Evolutionary conservation across 2,329 filamentous ascomycete species (phyloP), one percentile per base, ranked within the genome.

Genomic region (Piedraia hortae): DNA sequence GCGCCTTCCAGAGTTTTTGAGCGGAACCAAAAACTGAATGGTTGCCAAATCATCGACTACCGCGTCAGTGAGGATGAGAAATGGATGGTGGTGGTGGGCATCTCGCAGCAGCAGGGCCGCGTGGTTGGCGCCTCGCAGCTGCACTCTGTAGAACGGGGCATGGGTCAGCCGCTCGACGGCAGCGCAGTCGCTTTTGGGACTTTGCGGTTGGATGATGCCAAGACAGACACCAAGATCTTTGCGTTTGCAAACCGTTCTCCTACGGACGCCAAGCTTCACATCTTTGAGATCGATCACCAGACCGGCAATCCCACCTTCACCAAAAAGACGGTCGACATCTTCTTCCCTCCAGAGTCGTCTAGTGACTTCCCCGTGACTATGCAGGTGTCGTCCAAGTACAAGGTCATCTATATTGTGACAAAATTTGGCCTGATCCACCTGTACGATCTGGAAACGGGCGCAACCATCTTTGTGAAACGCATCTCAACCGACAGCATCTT

Each of bases 401-500:
- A 80, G 40, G 67, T 97, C 42, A 70, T 97, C 39, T 91, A 91
- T 50, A 65, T 97, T 39, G 77, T 97, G 30, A 97, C 85, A 26
- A 97, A 97, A 48, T 97, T 91, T 41, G 85, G 85, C 23, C 97
- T 93, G 51, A 93, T 97, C 38, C 85, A 97, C 50, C 62, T 97
- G 12, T 93, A 97, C 51, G 88, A 97, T 41, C 64, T 97, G 26
- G 88, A 97, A 54, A 85, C 74, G 5, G 88, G 75, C 26, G 73
- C 72, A 7, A 88, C 77, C 45, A 85, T 97, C 43, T 97, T 91
- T 62, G 88, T 97, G 78, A 97, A 97, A 59, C 72, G 88, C 37
- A 97, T 97, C 40, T 97, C 85, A 15, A 90, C 78, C 54, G 85
- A 97, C 44, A 97, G 85, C 12, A 93, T 97, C 44, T 97, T 97